phyloP scores from a whole-genome alignment of 768 basidiomycete genomes.

The Serpula lacrymans region DNA sequence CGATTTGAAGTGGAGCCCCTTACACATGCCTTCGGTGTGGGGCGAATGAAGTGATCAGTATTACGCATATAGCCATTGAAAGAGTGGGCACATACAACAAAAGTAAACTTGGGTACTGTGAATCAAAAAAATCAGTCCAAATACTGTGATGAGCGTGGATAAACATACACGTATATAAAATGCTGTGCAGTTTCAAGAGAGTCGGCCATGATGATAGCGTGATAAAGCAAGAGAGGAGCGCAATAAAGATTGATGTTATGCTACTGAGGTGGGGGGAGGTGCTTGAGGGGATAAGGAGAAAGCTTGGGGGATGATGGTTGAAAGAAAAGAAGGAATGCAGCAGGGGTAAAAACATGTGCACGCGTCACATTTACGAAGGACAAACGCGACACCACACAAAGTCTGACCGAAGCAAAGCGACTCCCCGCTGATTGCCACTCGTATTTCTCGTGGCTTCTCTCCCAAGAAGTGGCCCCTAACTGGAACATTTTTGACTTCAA shows the following conservation, averaged over 20 bases:
- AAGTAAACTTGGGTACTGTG: conserved; percentile 70
- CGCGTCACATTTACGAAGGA: background rate
- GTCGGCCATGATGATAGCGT: conserved; percentile 34
- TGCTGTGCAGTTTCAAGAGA: conserved; percentile 58
- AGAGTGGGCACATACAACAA: conserved; percentile 59
- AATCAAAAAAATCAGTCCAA: background rate
- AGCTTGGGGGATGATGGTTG: conserved; percentile 7
- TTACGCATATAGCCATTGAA: conserved; percentile 16
- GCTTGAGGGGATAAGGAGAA: conserved; percentile 18
- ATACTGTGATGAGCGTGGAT: background rate
- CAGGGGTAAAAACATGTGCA: conserved; percentile 9
- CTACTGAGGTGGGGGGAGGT: conserved; percentile 14
- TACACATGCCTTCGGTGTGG: conserved; percentile 64
- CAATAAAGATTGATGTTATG: conserved; percentile 20
- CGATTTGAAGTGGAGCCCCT: conserved; percentile 19
- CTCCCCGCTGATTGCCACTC: too few relatives aligned
- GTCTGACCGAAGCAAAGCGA: too few relatives aligned
- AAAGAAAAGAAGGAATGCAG: conserved; percentile 9
- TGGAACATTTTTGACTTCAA: too few relatives aligned
- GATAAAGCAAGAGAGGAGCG: background rate
- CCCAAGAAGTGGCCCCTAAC: too few relatives aligned
- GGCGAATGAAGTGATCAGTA: conserved; percentile 28
- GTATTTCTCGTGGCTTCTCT: too few relatives aligned
- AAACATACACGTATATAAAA: conserved; percentile 68
- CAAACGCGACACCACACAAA: conserved; percentile 15